phyloP scores from a whole-genome alignment of 139 green algal genomes.

The Haematococcus lacustris region DNA sequence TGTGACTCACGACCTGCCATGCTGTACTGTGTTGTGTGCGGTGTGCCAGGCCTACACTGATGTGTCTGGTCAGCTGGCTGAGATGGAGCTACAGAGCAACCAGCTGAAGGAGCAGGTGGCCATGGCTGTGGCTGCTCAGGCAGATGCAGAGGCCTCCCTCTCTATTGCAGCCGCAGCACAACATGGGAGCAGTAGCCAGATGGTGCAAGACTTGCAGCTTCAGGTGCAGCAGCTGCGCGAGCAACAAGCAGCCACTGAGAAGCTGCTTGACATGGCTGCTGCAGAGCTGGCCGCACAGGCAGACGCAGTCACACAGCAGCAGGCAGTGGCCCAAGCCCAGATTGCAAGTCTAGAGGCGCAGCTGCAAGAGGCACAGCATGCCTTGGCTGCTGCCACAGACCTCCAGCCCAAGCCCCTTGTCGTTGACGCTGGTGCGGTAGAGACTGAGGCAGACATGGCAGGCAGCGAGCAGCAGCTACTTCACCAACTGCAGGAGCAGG shows the following conservation, averaged over 20 bases:
- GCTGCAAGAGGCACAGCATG: conserved; percentile 1
- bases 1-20: no score
- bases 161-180: no score
- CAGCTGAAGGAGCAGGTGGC: conserved; percentile 10
- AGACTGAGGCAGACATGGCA: no score
- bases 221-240: no score
- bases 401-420: no score
- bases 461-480: no score
- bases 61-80: conserved; percentile 2
- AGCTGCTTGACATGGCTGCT: background rate
- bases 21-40: no score
- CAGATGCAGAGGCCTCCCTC: no score
- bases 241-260: no score
- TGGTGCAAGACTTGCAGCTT: conserved; percentile 1
- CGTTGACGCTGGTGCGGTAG: no score
- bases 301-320: conserved; percentile 1
- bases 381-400: background rate
- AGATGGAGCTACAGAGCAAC: background rate
- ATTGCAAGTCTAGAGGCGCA: conserved; percentile 1
- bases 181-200: conserved; percentile 8
- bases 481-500: conserved; percentile 6
- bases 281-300: conserved; percentile 4
- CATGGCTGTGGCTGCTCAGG: no score
- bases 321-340: background rate
- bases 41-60: conserved; percentile 2